These are phyloP conservation scores for Avena sativa DNA, from an alignment of 176 grass and related monocot genomes.

Conservation along the genomic window DNA sequence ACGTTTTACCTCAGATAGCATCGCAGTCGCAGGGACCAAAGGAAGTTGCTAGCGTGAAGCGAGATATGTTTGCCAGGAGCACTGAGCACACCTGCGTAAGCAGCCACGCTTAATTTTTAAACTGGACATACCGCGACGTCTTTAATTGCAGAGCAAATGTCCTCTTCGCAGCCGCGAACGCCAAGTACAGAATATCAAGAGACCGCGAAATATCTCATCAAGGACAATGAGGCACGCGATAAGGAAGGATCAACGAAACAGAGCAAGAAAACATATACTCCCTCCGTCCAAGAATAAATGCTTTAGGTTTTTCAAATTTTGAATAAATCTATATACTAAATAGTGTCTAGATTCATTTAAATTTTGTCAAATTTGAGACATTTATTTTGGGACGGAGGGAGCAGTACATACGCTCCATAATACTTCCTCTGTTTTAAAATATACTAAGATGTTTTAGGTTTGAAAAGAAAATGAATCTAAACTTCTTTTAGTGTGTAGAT, in stretches of 20 bases:
- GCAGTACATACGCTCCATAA: no score
- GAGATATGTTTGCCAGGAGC: background rate
- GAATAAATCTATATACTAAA: no score
- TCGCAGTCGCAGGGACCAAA: background rate
- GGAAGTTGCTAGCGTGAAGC: background rate
- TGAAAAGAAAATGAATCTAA: no score
- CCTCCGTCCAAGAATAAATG: no score
- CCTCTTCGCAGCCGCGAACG: background rate
- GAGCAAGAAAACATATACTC: background rate
- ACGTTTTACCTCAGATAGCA: background rate
- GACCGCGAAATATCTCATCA: background rate
- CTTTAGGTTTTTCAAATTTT: no score
- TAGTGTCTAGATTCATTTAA: no score
- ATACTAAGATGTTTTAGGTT: no score
- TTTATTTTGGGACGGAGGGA: no score
- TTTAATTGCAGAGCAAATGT: conserved; percentile 3
- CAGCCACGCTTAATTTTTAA: background rate
- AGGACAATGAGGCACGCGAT: background rate
- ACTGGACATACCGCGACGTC: background rate
- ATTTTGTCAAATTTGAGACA: no score
- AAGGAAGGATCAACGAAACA: background rate
- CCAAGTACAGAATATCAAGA: background rate
- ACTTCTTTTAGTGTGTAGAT: no score
- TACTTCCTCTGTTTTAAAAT: no score
- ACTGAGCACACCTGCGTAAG: no score